These are phyloP conservation scores for Pythium sp. DNA, from an alignment of 352 stramenopile genomes.

Conservation along the genomic window DNA sequence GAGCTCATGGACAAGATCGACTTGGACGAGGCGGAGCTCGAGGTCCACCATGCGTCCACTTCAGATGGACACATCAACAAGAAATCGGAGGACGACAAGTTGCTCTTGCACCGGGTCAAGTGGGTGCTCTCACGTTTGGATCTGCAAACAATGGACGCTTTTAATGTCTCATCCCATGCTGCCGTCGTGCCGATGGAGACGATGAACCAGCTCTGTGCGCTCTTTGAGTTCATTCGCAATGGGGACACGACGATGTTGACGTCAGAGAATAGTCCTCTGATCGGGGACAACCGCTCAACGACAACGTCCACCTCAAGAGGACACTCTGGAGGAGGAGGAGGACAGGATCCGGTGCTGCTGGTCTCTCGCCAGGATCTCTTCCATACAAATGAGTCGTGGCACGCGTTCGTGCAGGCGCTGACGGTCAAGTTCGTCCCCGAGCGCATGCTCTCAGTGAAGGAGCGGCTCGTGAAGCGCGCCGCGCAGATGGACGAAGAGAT, in stretches of 20 bases:
- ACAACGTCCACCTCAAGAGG: neutral
- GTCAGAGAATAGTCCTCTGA: slow-evolving; percentile 55
- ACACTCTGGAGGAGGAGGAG: slow-evolving; percentile 1
- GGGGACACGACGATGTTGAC: slow-evolving; percentile 42
- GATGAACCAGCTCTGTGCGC: slow-evolving; percentile 61
- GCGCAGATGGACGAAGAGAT: slow-evolving; percentile 48
- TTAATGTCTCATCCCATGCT: neutral
- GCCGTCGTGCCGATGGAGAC: slow-evolving; percentile 18
- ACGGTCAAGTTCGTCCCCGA: slow-evolving; percentile 69
- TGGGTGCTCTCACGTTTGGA: slow-evolving; percentile 75
- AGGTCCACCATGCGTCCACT: slow-evolving; percentile 37
- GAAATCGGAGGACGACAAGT: slow-evolving; percentile 36
- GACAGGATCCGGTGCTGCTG: slow-evolving; percentile 4
- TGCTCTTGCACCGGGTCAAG: slow-evolving; percentile 71
- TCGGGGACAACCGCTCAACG: slow-evolving; percentile 9
- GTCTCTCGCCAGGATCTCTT: slow-evolving; percentile 41
- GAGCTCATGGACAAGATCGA: slow-evolving; percentile 53
- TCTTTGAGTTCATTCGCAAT: slow-evolving; percentile 75
- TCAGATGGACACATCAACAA: neutral
- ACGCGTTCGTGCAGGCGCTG: slow-evolving; percentile 55
- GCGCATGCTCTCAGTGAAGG: slow-evolving; percentile 57
- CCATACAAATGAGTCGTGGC: slow-evolving; percentile 40
- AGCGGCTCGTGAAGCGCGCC: slow-evolving; percentile 52
- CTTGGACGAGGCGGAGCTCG: slow-evolving; percentile 52
- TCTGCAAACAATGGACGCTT: slow-evolving; percentile 25